These are phyloP conservation scores for Berberis thunbergii DNA, from an alignment of 164 flowering plant genomes.

Conservation along the genomic window DNA sequence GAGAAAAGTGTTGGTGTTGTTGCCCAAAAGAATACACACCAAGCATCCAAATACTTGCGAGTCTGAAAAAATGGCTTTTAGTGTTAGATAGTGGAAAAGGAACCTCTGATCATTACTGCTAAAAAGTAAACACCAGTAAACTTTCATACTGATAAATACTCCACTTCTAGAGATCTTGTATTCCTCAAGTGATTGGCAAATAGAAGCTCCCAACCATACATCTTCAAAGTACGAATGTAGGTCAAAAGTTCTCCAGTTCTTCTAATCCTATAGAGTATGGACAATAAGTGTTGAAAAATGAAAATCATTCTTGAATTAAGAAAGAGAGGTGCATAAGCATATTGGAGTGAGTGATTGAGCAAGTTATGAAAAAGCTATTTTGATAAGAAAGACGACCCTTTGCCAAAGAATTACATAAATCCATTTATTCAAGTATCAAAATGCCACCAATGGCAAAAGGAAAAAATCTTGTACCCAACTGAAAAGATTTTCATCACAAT, in stretches of 20 bases:
- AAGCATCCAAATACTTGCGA: slow-evolving; percentile 93
- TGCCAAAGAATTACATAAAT: too few species aligned
- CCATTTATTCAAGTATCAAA: too few species aligned
- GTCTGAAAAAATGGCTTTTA: slow-evolving; percentile 35
- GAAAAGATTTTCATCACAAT: neutral
- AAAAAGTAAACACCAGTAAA: neutral
- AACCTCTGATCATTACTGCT: neutral
- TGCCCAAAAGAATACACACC: slow-evolving; percentile 99
- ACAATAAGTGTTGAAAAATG: too few species aligned
- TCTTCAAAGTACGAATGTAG: slow-evolving; percentile 77
- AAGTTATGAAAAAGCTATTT: too few species aligned
- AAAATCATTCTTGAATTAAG: too few species aligned
- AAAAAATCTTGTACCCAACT: neutral
- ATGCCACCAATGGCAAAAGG: too few species aligned
- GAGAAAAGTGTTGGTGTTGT: slow-evolving; percentile 96
- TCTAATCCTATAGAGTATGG: slow-evolving; percentile 48
- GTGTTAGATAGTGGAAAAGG: neutral
- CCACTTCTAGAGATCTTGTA: slow-evolving; percentile 75
- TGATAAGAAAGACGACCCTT: too few species aligned
- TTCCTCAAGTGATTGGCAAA: slow-evolving; percentile 70
- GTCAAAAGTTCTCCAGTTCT: slow-evolving; percentile 79
- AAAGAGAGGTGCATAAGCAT: too few species aligned
- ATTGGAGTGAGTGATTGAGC: too few species aligned
- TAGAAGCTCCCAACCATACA: slow-evolving; percentile 91
- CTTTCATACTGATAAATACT: slow-evolving; percentile 61